Evolutionary conservation across 2,329 filamentous ascomycete genomes (phyloP), one percentile per base, ranked within the genome.

Genomic region (Eutypella sp.): DNA sequence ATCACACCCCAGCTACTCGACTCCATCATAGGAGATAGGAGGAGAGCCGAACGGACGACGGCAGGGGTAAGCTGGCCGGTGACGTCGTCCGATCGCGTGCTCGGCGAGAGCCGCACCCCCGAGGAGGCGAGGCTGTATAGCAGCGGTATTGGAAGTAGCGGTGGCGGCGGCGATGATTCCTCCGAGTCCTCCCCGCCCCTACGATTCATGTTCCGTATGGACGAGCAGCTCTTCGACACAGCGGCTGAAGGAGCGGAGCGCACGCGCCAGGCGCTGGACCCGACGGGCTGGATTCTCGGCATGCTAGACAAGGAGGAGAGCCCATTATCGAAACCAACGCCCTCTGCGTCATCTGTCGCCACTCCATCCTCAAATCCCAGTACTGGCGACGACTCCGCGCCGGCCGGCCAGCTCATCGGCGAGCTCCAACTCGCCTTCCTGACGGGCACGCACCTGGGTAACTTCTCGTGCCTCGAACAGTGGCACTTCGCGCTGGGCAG

Each of bases 341-440:
- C 29, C 29, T 33, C 29, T 33, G 13, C 29, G 5, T 33, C 29
- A 15, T 33, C 29, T 15, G 13, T n/a, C 13, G 13, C 29, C 5
- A 7, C 29, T 7, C 13, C 29, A 6, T 15, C 13, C 13, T 33
- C 29, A 27, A 3, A 3, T 8, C 33, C 57, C 3, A 41, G 48
- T 15, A 51, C 52, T 24, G 42, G 54, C 5, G 20, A 65, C 9
- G 48, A 23, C 20, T 27, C 27, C 18, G n/a, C 15, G 13, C 18
- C 46, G 1, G 67, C 68, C 25, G 63, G 66, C 2, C 73, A 79
- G 44, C 61, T 84, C 22, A 59, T 79, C 5, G 81, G 79, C 40
- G 81, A 85, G 57, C 60, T 84, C 2, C 81, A 84, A 53, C 76
- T 84, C 57, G 72, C 73, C 36, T 84, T 76, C 54, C 55, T 84